Evolutionary conservation across 768 basidiomycete genomes (phyloP).

Genomic region (Imleria badia): DNA sequence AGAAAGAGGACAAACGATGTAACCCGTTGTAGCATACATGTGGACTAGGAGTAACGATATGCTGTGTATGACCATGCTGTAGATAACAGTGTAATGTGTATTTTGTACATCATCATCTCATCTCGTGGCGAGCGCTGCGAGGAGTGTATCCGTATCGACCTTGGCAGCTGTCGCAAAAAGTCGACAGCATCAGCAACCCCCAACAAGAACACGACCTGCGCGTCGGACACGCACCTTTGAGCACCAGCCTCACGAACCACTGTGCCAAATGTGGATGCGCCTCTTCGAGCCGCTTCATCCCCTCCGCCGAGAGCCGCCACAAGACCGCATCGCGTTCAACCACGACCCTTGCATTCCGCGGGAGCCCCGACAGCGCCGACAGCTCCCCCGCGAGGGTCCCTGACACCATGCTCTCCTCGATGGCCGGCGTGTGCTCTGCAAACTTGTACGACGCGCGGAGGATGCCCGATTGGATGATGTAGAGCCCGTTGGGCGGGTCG

Average conservation of each 20-base stretch:
- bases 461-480: constrained; percentile 86
- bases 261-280: constrained; percentile 69
- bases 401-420: constrained; percentile 91
- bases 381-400: constrained; percentile 93
- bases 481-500: constrained; percentile 80
- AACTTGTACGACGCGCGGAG: constrained; percentile 83
- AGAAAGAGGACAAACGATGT: neutral
- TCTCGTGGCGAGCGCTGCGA: constrained; percentile 54
- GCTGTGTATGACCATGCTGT: constrained; percentile 5
- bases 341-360: constrained; percentile 82
- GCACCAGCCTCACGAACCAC: constrained; percentile 61
- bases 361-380: constrained; percentile 73
- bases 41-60: neutral
- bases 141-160: constrained; percentile 59
- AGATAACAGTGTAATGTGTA: neutral
- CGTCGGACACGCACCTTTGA: constrained; percentile 59
- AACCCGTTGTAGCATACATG: constrained; percentile 1
- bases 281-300: constrained; percentile 59
- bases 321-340: constrained; percentile 77
- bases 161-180: constrained; percentile 50
- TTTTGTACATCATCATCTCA: constrained; percentile 8
- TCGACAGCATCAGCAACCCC: neutral
- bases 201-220: neutral
- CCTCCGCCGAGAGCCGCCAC: constrained; percentile 72
- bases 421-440: constrained; percentile 58